Evolutionary conservation across 2,329 filamentous ascomycete species (phyloP).

Genomic region (Aspergillus jensenii): DNA sequence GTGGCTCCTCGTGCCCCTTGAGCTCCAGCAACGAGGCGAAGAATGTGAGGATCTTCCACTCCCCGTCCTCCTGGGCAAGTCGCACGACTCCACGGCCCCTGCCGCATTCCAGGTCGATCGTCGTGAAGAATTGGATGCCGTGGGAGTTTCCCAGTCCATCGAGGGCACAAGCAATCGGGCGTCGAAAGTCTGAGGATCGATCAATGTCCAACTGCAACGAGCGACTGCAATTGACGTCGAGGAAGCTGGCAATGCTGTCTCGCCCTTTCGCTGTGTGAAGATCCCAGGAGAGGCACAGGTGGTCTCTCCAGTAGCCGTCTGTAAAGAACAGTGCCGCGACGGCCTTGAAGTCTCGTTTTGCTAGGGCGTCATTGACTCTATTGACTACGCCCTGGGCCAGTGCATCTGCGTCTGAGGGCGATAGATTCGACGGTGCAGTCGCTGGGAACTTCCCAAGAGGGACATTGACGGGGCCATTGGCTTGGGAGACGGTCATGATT

Average conservation of each 20-base stretch:
- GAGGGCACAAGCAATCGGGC: constrained; percentile 48
- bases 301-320: constrained; percentile 59
- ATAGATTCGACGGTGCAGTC: constrained; percentile 30
- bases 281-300: constrained; percentile 57
- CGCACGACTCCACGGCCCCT: constrained; percentile 57
- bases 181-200: constrained; percentile 33
- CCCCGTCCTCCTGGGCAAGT: constrained; percentile 42
- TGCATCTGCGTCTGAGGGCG: constrained; percentile 31
- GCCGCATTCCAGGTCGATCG: constrained; percentile 55
- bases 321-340: constrained; percentile 49
- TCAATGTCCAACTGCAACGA: constrained; percentile 47
- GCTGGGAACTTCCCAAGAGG: constrained; percentile 44
- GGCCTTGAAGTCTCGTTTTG: constrained; percentile 32
- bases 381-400: constrained; percentile 40
- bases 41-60: constrained; percentile 64
- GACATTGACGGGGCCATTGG: constrained; percentile 56
- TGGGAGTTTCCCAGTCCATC: constrained; percentile 51
- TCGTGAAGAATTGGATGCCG: constrained; percentile 59
- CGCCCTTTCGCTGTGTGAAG: constrained; percentile 53
- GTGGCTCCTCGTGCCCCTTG: constrained; percentile 53
- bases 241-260: constrained; percentile 38
- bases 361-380: constrained; percentile 41
- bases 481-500: neutral
- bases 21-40: constrained; percentile 61
- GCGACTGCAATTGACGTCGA: constrained; percentile 37